Percentiles rank a stretch among this genome's conserved stretches.
These are phyloP conservation scores for Pseudonitzschia pungens DNA, from an alignment of 108 stramenopile genomes.

Conservation along the genomic window DNA sequence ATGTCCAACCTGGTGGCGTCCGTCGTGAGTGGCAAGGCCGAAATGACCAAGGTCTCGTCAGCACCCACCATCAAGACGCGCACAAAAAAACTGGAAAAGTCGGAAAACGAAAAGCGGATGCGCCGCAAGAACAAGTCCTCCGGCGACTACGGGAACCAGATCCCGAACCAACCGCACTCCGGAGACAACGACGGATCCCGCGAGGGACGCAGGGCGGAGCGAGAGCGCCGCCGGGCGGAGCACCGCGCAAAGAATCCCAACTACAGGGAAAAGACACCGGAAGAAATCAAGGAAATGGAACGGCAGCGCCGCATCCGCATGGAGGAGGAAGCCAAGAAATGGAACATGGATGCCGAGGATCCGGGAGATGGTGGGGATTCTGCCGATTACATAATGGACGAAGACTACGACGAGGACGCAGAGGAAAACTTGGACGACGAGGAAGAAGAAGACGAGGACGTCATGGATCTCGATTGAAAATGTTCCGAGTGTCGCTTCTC, in stretches of 20 bases:
- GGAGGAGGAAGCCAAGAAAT: conserved; percentile 81
- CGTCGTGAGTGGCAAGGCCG: conserved; percentile 37
- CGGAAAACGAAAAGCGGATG: conserved; percentile 70
- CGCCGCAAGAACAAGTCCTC: conserved; percentile 50
- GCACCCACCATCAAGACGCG: conserved; percentile 80
- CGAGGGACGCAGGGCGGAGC: conserved; percentile 76
- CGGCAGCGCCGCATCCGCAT: conserved; percentile 69
- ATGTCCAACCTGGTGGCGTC: conserved; percentile 66
- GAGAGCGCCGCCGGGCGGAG: conserved; percentile 78
- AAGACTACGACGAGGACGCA: conserved; percentile 41
- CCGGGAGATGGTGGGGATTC: conserved; percentile 41
- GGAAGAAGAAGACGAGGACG: conserved; percentile 60
- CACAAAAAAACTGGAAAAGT: conserved; percentile 79
- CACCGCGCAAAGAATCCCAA: conserved; percentile 67
- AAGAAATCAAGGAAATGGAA: conserved; percentile 86
- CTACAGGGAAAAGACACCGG: conserved; percentile 73
- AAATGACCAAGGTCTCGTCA: conserved; percentile 52
- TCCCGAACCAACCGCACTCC: not conserved
- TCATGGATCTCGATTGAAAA: conserved; percentile 73
- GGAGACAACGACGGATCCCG: conserved; percentile 70
- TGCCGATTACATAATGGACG: conserved; percentile 31
- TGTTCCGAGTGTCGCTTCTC: too few species aligned
- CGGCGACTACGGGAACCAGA: conserved; percentile 3
- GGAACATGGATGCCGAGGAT: conserved; percentile 82
- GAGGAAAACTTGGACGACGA: conserved; percentile 39